phyloP scores from a whole-genome alignment of 73 alveolate species.

The Paramecium pentaurelia region DNA sequence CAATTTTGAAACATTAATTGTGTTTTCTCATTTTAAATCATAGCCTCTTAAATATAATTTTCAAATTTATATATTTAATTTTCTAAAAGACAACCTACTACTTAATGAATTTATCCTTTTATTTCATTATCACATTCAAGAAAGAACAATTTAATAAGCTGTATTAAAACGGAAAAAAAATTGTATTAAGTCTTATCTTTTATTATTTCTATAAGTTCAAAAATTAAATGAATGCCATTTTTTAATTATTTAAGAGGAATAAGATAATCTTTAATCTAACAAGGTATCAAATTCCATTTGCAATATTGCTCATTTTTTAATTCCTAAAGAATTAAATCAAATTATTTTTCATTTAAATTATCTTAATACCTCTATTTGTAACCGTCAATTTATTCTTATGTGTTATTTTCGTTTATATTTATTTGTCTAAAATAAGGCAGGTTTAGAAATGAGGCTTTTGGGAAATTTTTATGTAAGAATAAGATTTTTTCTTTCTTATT shows the following conservation, averaged over 20 bases:
- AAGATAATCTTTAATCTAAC: background rate
- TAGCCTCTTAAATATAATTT: background rate
- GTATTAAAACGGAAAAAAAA: background rate
- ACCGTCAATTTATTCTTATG: too few species aligned
- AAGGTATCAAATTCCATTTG: background rate
- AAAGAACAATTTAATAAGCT: background rate
- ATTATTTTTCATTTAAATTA: too few species aligned
- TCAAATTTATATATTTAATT: too few species aligned
- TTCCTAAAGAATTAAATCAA: background rate
- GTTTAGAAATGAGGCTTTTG: too few species aligned
- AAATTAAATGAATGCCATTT: background rate
- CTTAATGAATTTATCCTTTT: too few species aligned
- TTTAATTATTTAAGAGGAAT: background rate
- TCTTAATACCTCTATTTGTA: too few species aligned
- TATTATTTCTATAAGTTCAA: background rate
- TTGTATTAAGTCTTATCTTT: too few species aligned
- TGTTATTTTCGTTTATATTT: too few species aligned
- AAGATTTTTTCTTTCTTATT: too few species aligned
- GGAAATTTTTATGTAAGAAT: too few species aligned
- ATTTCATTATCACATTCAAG: background rate
- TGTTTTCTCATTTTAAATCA: background rate
- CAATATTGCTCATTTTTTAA: background rate
- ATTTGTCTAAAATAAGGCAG: too few species aligned
- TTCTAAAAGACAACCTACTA: background rate
- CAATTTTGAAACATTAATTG: too few species aligned